Base-by-base conservation (phyloP, 176 grass and related monocot genomes). In the Tuctoria greenei region DNA sequence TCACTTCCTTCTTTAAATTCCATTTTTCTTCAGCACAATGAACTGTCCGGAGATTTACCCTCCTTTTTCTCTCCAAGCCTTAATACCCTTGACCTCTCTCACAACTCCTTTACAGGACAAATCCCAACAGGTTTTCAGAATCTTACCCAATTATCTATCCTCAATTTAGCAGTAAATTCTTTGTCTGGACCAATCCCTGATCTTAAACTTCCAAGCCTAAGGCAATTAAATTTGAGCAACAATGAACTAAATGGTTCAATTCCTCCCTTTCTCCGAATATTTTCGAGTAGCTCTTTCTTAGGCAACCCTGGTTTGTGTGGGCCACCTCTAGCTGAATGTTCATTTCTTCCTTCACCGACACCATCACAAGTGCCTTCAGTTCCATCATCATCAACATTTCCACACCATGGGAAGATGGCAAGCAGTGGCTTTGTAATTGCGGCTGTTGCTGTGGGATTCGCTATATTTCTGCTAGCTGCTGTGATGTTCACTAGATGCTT, bases 1-100 rank as follows among this genome's bases (percentile, higher is more conserved):
- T 90, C 63, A 36, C 92, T 99, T 66, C 89, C 92, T 85, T 92
- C 87, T 73, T 79, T 99, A 52, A 74, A 71, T 52, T 84, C 88
- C 70, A 84, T 99, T 72, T 90, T 86, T 80, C 89, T 99, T 81
- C 91, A 99, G 78, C 84, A 90, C 73, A 99, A 99, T 68, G 88
- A 92, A 68, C 71, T 99, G 34, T 95, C 92, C 9, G 96, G 95
- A 72, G 84, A 88, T 79, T 75, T 99, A 66, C 89, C 89, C 73
- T 68, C 41, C 80, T 90, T 84, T 73, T 27, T 88, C 41, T 81
- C 95, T 56, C 84, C 80, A 59, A 57, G 67, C 67, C 86, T 99
- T 49, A 86, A 46, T 62, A 64, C 61, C 14, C 82, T 99, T 57
- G 95, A 99, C 72, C 89, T 99, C 45, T 99, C 95, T 63, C 90